Base-by-base conservation (phyloP, 108 stramenopile species). In the Nannochloropsis salina region DNA sequence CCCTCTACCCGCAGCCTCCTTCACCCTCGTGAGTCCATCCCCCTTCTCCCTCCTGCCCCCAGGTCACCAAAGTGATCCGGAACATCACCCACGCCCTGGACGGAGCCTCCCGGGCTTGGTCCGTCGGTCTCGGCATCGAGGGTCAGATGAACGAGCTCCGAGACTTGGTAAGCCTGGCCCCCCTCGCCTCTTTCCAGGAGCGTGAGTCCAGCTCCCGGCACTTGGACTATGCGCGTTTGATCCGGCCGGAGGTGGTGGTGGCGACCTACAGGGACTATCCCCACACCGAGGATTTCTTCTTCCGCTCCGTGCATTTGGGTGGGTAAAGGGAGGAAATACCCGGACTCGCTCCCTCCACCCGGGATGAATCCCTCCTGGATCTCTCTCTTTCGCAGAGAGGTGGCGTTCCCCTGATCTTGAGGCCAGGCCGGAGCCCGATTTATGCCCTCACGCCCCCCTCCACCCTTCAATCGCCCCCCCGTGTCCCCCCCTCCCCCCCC, bases 201-300 rank as follows among this genome's bases (percentile, higher is more conserved):
- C 45, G 82, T 22, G 84, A 85, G 42, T 86, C 42, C 43, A 82
- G 88, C 79, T 42, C 82, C 2, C 79, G 84, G 20, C 85, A 86
- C 42, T 51, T 88, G 42, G 88, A 79, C 82, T 88, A 86, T 43
- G 43, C 44, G 47, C 80, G 15, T 10, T 43, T 88, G 85, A 85
- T 88, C 18, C 80, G 85, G 22, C 84, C 88, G 9, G 41, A 80
- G n/a, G 84, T 83, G 41, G 79, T 88, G 21, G 45, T 42, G 11
- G 84, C 51, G 45, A 84, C 84, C 40, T 83, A 84, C 42, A 79
- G 83, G 9, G 84, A 85, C 15, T 88, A 88, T 85, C 42, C n/a
- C 45, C 88, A 88, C 51, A 82, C 79, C 12, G 88, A 88, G 82
- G 88, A 88, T 44, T 88, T 88, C 82, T 88, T 88, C 88, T 88